Evolutionary conservation across 768 basidiomycete species (phyloP), one percentile per base, ranked within the genome.

Genomic region (Coprinopsis cinerea): DNA sequence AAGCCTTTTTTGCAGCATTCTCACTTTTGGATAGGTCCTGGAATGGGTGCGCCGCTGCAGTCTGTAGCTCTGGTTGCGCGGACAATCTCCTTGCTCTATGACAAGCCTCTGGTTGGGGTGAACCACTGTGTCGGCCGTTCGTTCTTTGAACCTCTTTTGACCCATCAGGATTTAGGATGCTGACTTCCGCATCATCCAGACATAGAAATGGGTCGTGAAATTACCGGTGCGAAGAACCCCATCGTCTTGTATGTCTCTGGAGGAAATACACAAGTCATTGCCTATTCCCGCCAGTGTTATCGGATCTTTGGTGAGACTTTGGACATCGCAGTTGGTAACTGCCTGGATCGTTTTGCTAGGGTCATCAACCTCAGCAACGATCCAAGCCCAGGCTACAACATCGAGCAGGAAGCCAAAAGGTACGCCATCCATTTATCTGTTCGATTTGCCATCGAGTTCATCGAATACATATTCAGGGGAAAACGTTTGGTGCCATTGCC

Each of bases 321-420:
- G 48, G 96, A 99, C 61, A 98, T 99, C 49, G 96, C 96, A n/a
- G 93, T 98, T 27, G 96, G 96, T 30, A 99, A 99, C 64, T 98
- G 96, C 63, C 73, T 99, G 20, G 96, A 99, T 65, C 85, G 96
- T 9, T 99, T 99, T 60, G 96, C 96, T 1, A 75, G 96, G 40
- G 91, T 95, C 11, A 90, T 99, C 47, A 87, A 90, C 52, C 71
- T 99, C 36, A 88, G 88, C 62, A 99, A 99, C 62, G 95, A 95
- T 64, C 96, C 96, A 1, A 86, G 78, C 61, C 96, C 96, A 0
- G 96, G 96, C 27, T 93, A 92, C 60, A 99, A 98, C 60, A 98
- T 99, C 55, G 96, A 99, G 62, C 86, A 92, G 62, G 84, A 89
- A 64, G 95, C 96, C 0, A 95, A 92, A 68, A 84, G 79, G 95